Conservation (phyloP, 805 yeast genomes). For the Candida endomychidarum region DNA sequence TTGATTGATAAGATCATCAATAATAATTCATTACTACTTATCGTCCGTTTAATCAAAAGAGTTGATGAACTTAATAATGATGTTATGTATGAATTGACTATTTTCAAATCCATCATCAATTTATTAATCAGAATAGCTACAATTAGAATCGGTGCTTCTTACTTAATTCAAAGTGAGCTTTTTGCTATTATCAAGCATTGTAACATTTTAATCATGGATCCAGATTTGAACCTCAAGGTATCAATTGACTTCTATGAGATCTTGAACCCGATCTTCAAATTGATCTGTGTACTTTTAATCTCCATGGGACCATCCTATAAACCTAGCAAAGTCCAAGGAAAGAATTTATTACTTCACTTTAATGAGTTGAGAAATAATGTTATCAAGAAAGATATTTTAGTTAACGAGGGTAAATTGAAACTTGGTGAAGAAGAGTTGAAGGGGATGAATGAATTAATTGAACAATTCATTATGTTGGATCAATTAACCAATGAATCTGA, state of each 20-base stretch:
- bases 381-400: conserved; percentile 54
- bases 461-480: conserved; percentile 53
- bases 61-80: conserved; percentile 65
- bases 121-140: conserved; percentile 75
- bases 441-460: conserved; percentile 53
- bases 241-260: conserved; percentile 52
- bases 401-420: conserved; percentile 25
- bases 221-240: conserved; percentile 70
- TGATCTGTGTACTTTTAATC: conserved; percentile 63
- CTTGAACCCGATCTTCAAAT: conserved; percentile 70
- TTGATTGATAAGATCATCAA: conserved; percentile 61
- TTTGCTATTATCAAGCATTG: conserved; percentile 61
- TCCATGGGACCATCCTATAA: conserved; percentile 78
- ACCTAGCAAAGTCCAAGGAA: conserved; percentile 54
- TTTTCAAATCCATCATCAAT: conserved; percentile 69
- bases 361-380: conserved; percentile 59
- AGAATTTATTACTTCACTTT: conserved; percentile 50
- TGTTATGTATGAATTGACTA: conserved; percentile 70
- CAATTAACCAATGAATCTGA: conserved; percentile 34
- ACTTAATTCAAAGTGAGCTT: conserved; percentile 70
- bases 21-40: conserved; percentile 61
- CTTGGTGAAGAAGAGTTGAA: conserved; percentile 28
- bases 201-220: conserved; percentile 63
- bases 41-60: conserved; percentile 66
- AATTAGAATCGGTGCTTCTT: conserved; percentile 73